Conservation (phyloP, 2,329 filamentous ascomycete genomes). For the Fusarium pseudograminearum region DNA sequence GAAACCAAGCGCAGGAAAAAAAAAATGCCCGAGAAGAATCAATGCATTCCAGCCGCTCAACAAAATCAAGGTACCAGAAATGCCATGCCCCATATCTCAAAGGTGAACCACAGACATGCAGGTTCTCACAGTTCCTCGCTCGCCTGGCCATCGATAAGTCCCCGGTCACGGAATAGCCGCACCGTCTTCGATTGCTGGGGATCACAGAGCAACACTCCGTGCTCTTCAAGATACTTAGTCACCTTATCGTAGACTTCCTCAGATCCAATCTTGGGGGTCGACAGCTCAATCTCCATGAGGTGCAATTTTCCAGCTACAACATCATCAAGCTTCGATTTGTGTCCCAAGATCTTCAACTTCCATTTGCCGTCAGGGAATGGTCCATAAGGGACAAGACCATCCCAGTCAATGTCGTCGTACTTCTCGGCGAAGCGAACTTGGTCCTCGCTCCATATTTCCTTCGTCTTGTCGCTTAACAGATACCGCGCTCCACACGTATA, state of each 20-base stretch:
- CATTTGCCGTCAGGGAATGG: conserved; percentile 40
- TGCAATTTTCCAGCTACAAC: conserved; percentile 35
- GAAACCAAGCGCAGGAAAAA: not conserved
- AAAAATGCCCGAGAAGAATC: not conserved
- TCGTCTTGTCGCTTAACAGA: conserved; percentile 6
- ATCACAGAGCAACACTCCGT: conserved; percentile 31
- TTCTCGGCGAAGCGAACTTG: conserved; percentile 37
- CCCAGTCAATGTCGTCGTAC: conserved; percentile 39
- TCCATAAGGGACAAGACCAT: conserved; percentile 29
- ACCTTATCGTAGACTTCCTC: conserved; percentile 23
- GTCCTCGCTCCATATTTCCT: conserved; percentile 35
- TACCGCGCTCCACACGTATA: conserved; percentile 37
- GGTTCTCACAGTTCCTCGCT: conserved; percentile 12
- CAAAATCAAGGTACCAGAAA: not conserved
- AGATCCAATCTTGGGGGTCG: conserved; percentile 19
- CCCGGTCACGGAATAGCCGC: conserved; percentile 32
- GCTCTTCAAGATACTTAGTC: conserved; percentile 23
- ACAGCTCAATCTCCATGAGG: conserved; percentile 42
- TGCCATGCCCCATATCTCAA: not conserved
- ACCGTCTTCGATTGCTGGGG: conserved; percentile 37
- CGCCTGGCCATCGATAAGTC: conserved; percentile 10
- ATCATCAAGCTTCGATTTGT: conserved; percentile 40
- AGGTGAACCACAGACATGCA: not conserved
- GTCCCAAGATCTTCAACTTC: conserved; percentile 34
- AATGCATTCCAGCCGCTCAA: not conserved